Evolutionary conservation across 1,284 basidiomycete genomes (phyloP).

Genomic region (Austroboletus niveus): DNA sequence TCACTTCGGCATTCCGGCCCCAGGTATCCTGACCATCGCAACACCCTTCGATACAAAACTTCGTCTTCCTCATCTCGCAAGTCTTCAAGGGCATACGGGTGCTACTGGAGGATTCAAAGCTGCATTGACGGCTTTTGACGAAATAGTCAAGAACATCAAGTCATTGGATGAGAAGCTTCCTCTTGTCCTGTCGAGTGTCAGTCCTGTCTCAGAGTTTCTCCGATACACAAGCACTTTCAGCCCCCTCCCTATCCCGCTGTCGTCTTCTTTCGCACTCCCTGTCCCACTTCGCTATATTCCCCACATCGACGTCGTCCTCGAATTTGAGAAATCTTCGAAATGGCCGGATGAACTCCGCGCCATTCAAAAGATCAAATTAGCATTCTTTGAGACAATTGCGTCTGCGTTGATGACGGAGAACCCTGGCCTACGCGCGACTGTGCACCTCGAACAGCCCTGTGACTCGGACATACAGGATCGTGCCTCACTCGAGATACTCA

Average conservation of each 20-base stretch:
- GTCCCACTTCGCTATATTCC: constrained; percentile 63
- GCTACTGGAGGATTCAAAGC: constrained; percentile 70
- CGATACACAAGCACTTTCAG: constrained; percentile 85
- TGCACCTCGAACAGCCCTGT: constrained; percentile 52
- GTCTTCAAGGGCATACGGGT: constrained; percentile 47
- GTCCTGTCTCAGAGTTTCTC: constrained; percentile 71
- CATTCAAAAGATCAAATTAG: constrained; percentile 94
- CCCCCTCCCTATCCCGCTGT: constrained; percentile 54
- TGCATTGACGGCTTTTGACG: constrained; percentile 80
- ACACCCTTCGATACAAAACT: constrained; percentile 66
- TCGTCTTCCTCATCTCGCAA: constrained; percentile 59
- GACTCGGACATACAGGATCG: constrained; percentile 69
- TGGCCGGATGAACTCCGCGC: constrained; percentile 97
- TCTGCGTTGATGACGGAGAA: constrained; percentile 55
- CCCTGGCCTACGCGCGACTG: constrained; percentile 53
- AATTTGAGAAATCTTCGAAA: constrained; percentile 87
- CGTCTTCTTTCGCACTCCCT: constrained; percentile 48
- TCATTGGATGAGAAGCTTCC: constrained; percentile 78
- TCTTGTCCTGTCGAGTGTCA: constrained; percentile 75
- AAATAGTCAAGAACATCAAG: constrained; percentile 76
- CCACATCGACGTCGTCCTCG: constrained; percentile 72
- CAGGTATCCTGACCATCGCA: constrained; percentile 58
- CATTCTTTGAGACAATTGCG: constrained; percentile 83
- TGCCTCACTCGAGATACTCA: constrained; percentile 74
- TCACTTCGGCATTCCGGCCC: constrained; percentile 67